phyloP scores from a whole-genome alignment of 2,329 filamentous ascomycete genomes.

The Penicillium decumbens region DNA sequence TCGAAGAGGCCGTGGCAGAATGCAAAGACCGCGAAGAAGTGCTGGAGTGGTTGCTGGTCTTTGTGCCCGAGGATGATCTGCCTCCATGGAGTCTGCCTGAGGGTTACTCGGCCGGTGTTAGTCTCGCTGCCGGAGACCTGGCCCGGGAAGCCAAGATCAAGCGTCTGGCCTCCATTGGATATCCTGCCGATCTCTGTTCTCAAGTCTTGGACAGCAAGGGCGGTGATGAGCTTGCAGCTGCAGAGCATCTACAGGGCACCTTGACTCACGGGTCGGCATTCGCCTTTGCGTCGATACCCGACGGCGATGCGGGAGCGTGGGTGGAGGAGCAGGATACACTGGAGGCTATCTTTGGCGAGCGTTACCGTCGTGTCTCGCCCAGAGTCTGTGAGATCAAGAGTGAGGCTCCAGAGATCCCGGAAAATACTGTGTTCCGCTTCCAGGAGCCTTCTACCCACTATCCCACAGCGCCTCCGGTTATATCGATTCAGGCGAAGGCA shows the following conservation, averaged over 20 bases:
- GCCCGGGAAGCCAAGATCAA: conserved; percentile 78
- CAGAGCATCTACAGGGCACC: conserved; percentile 70
- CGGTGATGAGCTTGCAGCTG: conserved; percentile 71
- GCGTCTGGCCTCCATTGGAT: conserved; percentile 74
- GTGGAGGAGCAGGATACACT: conserved; percentile 78
- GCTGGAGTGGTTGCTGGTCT: conserved; percentile 91
- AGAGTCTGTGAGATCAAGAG: conserved; percentile 68
- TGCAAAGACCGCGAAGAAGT: conserved; percentile 91
- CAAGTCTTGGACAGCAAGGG: conserved; percentile 66
- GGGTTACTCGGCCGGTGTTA: conserved; percentile 84
- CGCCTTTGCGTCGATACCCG: conserved; percentile 12
- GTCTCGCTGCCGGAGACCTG: conserved; percentile 75
- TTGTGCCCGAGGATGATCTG: conserved; percentile 96
- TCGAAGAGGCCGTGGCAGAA: conserved; percentile 78
- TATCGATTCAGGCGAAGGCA: conserved; percentile 62
- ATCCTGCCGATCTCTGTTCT: conserved; percentile 76
- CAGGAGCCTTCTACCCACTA: conserved; percentile 66
- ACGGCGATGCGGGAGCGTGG: conserved; percentile 59
- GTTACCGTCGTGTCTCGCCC: conserved; percentile 58
- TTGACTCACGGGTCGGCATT: conserved; percentile 50
- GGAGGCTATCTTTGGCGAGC: conserved; percentile 78
- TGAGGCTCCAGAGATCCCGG: conserved; percentile 45
- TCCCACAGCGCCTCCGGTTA: conserved; percentile 62
- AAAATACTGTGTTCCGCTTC: conserved; percentile 57
- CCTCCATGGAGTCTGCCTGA: conserved; percentile 88